Base-by-base conservation (phyloP, 208 protist species). In the Leishmania tarentolae region DNA sequence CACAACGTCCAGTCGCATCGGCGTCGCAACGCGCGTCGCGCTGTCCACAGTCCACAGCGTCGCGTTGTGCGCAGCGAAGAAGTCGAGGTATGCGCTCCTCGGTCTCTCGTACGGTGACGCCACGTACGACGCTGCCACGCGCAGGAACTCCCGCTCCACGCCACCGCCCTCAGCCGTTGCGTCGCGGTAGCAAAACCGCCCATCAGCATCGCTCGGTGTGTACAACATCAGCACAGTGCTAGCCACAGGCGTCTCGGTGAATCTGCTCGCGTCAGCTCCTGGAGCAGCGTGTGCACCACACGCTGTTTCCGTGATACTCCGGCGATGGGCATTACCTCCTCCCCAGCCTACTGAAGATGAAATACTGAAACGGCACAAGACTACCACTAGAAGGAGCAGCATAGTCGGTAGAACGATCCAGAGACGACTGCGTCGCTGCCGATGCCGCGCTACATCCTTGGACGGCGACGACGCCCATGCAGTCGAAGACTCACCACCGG, bases 1-100 rank as follows among this genome's bases (percentile, higher is more conserved):
- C 71, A 93, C 86, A 9, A 93, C 79, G 61, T 93, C 89, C 66
- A 93, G 75, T 40, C 68, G 76, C 80, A 93, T 80, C 44, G 89
- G 89, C 63, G 42, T 47, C 42, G 84, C 86, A 44, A 83, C 77
- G 53, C 77, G 46, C 13, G 73, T 52, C 17, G 56, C 80, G 65
- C 56, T 46, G 75, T 88, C 80, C 61, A 92, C 73, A 37, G 82
- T 85, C 87, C 88, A 92, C 65, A 90, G 76, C 40, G 86, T 88
- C 71, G 85, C 88, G 52, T 81, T 75, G 68, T 84, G 75, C 52
- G 76, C 80, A 21, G 52, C 57, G 68, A 92, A 86, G 65, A 92
- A 92, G 46, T 87, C 76, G 74, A 81, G 76, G 81, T 85, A 90
- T 47, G 84, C 78, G 70, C 79, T 78, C 52, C 37, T 56, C 75